Evolutionary conservation across 2,329 filamentous ascomycete species (phyloP).

Genomic region (Talaromyces funiculosus): DNA sequence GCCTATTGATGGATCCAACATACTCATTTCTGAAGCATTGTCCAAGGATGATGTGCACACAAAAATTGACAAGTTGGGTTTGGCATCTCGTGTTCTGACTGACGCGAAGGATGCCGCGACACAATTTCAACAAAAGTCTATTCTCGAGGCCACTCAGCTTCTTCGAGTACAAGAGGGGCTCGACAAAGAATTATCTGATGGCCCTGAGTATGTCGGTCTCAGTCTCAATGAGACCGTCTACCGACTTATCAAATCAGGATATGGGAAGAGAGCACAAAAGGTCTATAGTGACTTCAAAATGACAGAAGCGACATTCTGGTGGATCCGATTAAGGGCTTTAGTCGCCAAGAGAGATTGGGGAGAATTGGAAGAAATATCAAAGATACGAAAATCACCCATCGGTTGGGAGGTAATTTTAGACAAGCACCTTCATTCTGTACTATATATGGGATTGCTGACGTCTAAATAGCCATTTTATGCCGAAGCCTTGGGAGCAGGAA

Average conservation of each 20-base stretch:
- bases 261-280: conserved; percentile 78
- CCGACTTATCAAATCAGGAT: conserved; percentile 74
- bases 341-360: conserved; percentile 88
- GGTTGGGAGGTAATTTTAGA: conserved; percentile 75
- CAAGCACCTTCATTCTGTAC: conserved; percentile 8
- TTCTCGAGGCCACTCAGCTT: conserved; percentile 75
- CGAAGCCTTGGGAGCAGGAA: conserved; percentile 79
- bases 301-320: conserved; percentile 83
- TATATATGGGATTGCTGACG: conserved; percentile 24
- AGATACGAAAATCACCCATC: conserved; percentile 76
- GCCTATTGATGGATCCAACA: conserved; percentile 76
- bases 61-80: conserved; percentile 77
- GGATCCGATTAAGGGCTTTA: conserved; percentile 76
- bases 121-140: conserved; percentile 62
- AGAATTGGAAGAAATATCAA: conserved; percentile 78
- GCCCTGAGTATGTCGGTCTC: conserved; percentile 65
- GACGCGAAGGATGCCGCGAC: conserved; percentile 71
- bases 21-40: conserved; percentile 81
- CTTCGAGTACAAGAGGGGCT: conserved; percentile 81
- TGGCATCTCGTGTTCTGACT: conserved; percentile 73
- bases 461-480: conserved; percentile 75
- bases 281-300: conserved; percentile 90
- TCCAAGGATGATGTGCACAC: conserved; percentile 63
- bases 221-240: conserved; percentile 90
- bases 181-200: conserved; percentile 69